Conservation (phyloP, 2,329 filamentous ascomycete genomes). For the Cyphellophora attinorum region DNA sequence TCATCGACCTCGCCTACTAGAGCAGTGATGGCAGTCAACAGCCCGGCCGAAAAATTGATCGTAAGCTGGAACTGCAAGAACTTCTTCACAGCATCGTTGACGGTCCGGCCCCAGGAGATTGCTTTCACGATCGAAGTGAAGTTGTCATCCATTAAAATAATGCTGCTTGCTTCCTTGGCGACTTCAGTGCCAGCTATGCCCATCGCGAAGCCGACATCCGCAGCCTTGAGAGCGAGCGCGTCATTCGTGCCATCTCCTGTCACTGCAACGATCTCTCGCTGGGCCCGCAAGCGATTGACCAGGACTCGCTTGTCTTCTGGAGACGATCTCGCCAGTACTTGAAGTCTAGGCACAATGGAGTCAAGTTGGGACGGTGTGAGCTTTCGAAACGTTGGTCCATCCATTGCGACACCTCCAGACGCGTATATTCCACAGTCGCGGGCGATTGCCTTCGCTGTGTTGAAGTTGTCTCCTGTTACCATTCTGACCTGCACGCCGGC, state of each 20-base stretch:
- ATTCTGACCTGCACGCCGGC: slow-evolving; percentile 56
- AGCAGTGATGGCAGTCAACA: slow-evolving; percentile 51
- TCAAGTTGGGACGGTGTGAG: slow-evolving; percentile 44
- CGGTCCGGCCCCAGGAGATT: slow-evolving; percentile 50
- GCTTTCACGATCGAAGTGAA: slow-evolving; percentile 52
- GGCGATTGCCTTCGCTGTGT: slow-evolving; percentile 59
- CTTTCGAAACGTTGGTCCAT: slow-evolving; percentile 50
- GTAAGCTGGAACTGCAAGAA: slow-evolving; percentile 48
- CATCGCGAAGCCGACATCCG: slow-evolving; percentile 54
- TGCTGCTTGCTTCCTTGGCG: slow-evolving; percentile 45
- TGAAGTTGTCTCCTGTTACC: slow-evolving; percentile 58
- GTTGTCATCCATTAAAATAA: slow-evolving; percentile 43
- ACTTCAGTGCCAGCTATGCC: slow-evolving; percentile 36
- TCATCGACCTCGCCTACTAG: slow-evolving; percentile 41
- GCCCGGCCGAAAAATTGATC: slow-evolving; percentile 54
- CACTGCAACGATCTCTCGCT: slow-evolving; percentile 45
- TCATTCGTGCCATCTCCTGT: slow-evolving; percentile 54
- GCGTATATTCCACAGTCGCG: slow-evolving; percentile 54
- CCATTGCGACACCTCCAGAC: slow-evolving; percentile 46
- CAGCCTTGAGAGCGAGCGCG: slow-evolving; percentile 47
- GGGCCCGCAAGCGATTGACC: slow-evolving; percentile 43
- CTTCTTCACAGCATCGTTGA: slow-evolving; percentile 51
- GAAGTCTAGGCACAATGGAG: slow-evolving; percentile 40
- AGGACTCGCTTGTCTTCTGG: slow-evolving; percentile 51
- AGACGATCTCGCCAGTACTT: slow-evolving; percentile 49